Base-by-base conservation (phyloP, 2,329 filamentous ascomycete genomes). In the Diaporthe citriasiana region DNA sequence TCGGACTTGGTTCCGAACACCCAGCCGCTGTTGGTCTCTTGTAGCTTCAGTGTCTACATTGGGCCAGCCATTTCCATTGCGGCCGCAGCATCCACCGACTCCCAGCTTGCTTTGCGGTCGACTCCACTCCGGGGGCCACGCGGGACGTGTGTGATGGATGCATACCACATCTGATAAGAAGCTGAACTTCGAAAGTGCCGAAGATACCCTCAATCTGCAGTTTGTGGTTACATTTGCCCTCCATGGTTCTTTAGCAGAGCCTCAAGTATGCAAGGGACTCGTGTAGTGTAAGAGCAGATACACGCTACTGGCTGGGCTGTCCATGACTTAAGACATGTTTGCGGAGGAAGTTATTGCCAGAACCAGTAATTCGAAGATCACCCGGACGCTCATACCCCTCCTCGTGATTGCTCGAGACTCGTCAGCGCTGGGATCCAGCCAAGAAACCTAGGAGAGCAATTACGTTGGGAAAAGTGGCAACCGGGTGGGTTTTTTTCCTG, bases 381-480 rank as follows among this genome's bases (percentile, higher is more conserved):
- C 8, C 33, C 30, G 15, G 10, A 27, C n/a, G 33, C 7, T 4
- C 33, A 12, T 25, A 27, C 60, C 60, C 45, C 45, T 40, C 47
- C 15, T 68, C 47, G 63, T 53, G 33, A 33, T 8, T 30, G 47
- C 33, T 68, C 12, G 47, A 40, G 63, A 68, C 47, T 68, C 63
- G 63, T 68, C 63, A 53, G 47, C 47, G 30, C 27, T 22, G n/a
- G 33, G 33, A 38, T 40, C 47, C 47, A 40, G 63, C 63, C 63
- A 68, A 53, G 63, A 68, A 40, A 25, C 33, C n/a, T 22, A 51
- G 63, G 47, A 51, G 63, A 27, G 63, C 63, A 27, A 68, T 38
- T 68, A 53, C 63, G 47, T 68, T 68, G 47, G 15, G n/a, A 53
- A 68, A 68, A 68, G 63, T 68, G 63, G 63, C 47, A 40, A 68